Base-by-base conservation (phyloP, 2,329 filamentous ascomycete genomes). In the Cytospora paraplurivora region DNA sequence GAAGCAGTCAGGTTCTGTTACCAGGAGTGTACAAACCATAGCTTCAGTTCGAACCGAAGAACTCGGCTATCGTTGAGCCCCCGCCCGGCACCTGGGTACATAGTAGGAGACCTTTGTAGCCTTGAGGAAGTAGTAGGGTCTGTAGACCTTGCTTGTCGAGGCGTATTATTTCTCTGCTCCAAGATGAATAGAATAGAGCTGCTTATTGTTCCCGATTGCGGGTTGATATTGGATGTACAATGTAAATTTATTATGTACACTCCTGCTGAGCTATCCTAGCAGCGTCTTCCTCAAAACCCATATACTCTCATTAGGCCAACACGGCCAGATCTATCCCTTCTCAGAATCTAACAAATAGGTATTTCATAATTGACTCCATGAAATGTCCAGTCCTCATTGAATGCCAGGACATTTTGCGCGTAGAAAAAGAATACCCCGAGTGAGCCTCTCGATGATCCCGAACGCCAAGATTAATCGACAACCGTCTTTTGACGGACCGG, bases 341-440 rank as follows among this genome's bases (percentile, higher is more conserved):
- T 47, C 35, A 21, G 21, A 47, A 19, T 47, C 44, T 47, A 47
- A 47, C 44, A 47, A 47, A 47, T 47, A 47, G 44, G 44, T 47
- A 47, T 47, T 47, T 47, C 44, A 47, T 47, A 47, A 47, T 47
- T 10, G 44, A 47, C 44, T 37, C 44, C n/a, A 21, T 47, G 21
- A 47, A 47, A 47, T 47, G 44, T 47, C 44, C 44, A 47, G 44
- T 47, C n/a, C 44, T 47, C 44, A 47, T 47, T 10, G 44, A 47
- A 47, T 21, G 44, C n/a, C 44, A 47, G 21, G 44, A 47, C 44
- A 47, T 47, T 21, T 19, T 21, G 44, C 44, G 44, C 44, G 13
- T 47, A 12, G 11, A 47, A 19, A 47, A 21, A 21, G 7, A 11
- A 47, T 12, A 47, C 11, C 21, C 44, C 44, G 44, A 47, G 44